Base-by-base conservation (phyloP, 805 yeast genomes). In the Ogataea ramenticola region DNA sequence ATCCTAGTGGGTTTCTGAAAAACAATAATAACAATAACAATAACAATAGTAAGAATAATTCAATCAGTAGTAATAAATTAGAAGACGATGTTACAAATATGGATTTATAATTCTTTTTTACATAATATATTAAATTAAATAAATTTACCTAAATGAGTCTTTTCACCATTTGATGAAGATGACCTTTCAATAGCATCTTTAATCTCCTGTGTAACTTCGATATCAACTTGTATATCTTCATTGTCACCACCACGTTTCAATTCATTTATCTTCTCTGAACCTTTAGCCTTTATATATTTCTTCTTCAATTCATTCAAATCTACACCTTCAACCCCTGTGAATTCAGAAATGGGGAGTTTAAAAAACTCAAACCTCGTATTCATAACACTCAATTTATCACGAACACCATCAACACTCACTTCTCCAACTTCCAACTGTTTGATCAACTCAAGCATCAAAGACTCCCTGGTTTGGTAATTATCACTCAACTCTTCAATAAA, bases 401-500 rank as follows among this genome's bases (percentile, higher is more conserved):
- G 64, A 7, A 75, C 61, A 47, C 72, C 78, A 42, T 59, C 65
- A 3, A 52, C 40, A 1, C 50, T 52, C 14, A 51, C 44, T 12
- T 49, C 52, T 3, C 60, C 62, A 2, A 46, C 36, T 26, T 52
- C 41, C 29, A 70, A 52, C 41, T 61, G 62, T 3, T 46, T 49
- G 1, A 60, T 53, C 2, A 68, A 51, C 8, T 66, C 72, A 22
- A 56, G 51, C 27, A 70, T 50, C 16, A 68, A 57, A 3, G 39
- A 43, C 41, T 64, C 61, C 49, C 71, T 67, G 32, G 68, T 54
- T 9, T 52, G 50, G 49, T 73, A 72, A 17, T 66, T 65, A 27
- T 65, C 67, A 27, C 59, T 60, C 36, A 75, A 51, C 24, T 62
- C 64, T 30, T 74, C 79, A n/a, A 61, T 51, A 31, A 66, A 65